Evolutionary conservation across 176 grass and related monocot species (phyloP).

Genomic region (Zoysia japonica): DNA sequence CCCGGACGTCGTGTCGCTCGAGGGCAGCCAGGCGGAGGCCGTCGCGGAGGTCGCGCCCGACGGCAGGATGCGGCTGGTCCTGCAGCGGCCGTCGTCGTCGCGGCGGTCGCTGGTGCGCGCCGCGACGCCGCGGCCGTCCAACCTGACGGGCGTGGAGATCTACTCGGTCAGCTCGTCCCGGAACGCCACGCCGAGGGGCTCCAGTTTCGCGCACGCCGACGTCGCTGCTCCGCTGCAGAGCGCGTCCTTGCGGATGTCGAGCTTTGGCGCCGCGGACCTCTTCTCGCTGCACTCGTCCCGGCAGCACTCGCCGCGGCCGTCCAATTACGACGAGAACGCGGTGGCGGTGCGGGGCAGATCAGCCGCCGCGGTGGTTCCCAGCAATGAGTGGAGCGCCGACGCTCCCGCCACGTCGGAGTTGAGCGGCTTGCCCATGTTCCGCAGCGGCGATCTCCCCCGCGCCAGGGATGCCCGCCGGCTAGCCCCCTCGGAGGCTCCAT

Average conservation of each 20-base stretch:
- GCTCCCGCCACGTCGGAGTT: slow-evolving; percentile 61
- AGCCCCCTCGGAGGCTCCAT: slow-evolving; percentile 38
- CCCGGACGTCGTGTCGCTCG: slow-evolving; percentile 52
- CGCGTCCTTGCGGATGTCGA: slow-evolving; percentile 44
- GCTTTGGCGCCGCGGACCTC: slow-evolving; percentile 69
- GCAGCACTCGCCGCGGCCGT: slow-evolving; percentile 49
- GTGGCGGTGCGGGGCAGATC: slow-evolving; percentile 21
- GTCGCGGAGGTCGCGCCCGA: slow-evolving; percentile 41
- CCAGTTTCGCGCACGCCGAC: slow-evolving; percentile 66
- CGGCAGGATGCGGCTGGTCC: slow-evolving; percentile 37
- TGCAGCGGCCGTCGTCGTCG: slow-evolving; percentile 35
- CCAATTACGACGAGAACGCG: slow-evolving; percentile 41
- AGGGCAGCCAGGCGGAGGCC: slow-evolving; percentile 43
- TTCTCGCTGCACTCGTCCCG: slow-evolving; percentile 77
- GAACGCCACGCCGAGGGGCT: slow-evolving; percentile 67
- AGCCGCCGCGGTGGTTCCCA: slow-evolving; percentile 33
- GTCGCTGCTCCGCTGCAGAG: slow-evolving; percentile 17
- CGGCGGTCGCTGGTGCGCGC: neutral
- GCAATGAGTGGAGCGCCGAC: slow-evolving; percentile 69
- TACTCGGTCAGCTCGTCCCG: slow-evolving; percentile 62
- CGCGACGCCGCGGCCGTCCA: slow-evolving; percentile 43
- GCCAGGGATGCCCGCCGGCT: slow-evolving; percentile 61
- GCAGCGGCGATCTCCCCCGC: slow-evolving; percentile 46
- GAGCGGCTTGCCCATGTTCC: slow-evolving; percentile 64
- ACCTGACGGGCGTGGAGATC: slow-evolving; percentile 55